phyloP scores from a whole-genome alignment of 2,329 filamentous ascomycete genomes.

The Fusarium luffae region DNA sequence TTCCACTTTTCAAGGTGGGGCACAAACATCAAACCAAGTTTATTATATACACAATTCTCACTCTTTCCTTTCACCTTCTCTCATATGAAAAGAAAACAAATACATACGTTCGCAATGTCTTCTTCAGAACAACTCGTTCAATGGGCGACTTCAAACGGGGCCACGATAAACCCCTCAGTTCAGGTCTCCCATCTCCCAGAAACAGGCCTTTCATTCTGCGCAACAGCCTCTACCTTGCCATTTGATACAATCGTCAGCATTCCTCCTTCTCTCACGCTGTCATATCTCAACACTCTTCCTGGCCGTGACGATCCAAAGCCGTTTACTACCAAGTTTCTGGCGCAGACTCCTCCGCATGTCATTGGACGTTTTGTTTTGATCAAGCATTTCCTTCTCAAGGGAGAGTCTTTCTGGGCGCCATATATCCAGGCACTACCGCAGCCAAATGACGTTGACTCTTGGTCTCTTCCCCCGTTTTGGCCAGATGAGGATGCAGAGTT shows the following conservation, averaged over 20 bases:
- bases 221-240: slow-evolving; percentile 52
- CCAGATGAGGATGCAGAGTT: slow-evolving; percentile 67
- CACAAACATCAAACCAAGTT: slow-evolving; percentile 15
- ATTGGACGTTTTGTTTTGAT: slow-evolving; percentile 75
- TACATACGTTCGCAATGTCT: slow-evolving; percentile 17
- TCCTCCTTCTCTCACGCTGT: slow-evolving; percentile 65
- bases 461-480: slow-evolving; percentile 74
- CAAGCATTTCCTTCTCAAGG: slow-evolving; percentile 70
- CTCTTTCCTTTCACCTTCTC: not conserved
- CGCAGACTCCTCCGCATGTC: slow-evolving; percentile 65
- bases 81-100: not conserved
- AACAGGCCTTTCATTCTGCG: slow-evolving; percentile 67
- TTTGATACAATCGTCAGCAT: slow-evolving; percentile 63
- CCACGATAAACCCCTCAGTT: slow-evolving; percentile 61
- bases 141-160: slow-evolving; percentile 62
- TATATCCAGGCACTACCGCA: slow-evolving; percentile 75
- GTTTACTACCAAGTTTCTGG: slow-evolving; percentile 64
- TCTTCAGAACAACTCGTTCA: slow-evolving; percentile 51
- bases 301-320: slow-evolving; percentile 20
- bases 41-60: slow-evolving; percentile 6
- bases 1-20: slow-evolving; percentile 39
- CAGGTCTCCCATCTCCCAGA: slow-evolving; percentile 63
- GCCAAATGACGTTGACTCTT: slow-evolving; percentile 60
- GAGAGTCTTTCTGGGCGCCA: slow-evolving; percentile 72
- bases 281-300: slow-evolving; percentile 66